A percentile compares a stretch with the other conserved stretches of the same genome.
Conservation (phyloP, 2,329 filamentous ascomycete genomes). For the Coniosporium tulheliwenetii region DNA sequence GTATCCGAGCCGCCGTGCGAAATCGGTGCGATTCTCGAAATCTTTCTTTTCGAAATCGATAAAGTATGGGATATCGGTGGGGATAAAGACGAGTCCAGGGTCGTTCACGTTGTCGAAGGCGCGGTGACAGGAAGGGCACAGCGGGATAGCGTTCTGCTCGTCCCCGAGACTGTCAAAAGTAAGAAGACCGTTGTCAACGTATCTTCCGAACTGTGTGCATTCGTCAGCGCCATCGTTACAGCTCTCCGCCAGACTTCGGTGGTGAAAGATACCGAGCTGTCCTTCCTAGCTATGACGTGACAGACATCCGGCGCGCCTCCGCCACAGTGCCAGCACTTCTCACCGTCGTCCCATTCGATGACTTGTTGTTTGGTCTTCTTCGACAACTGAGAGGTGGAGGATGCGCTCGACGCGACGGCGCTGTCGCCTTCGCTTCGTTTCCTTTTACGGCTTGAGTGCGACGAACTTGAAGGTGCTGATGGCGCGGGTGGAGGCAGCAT, state of each 20-base stretch:
- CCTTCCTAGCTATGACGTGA: constrained; percentile 1
- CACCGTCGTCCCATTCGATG: not conserved
- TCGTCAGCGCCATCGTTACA: not conserved
- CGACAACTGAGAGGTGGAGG: constrained; percentile 1
- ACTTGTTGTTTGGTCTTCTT: not conserved
- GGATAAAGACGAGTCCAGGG: constrained; percentile 1
- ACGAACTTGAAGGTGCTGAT: too few species aligned
- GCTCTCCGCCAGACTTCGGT: too few species aligned
- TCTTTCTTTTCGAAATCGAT: too few species aligned
- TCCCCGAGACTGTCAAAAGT: constrained; percentile 1
- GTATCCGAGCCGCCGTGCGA: too few species aligned
- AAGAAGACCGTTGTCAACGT: constrained; percentile 1
- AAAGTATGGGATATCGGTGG: constrained; percentile 1
- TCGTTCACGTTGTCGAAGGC: constrained; percentile 1
- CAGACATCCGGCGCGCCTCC: not conserved
- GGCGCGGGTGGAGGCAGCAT: too few species aligned
- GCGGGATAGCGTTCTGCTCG: not conserved
- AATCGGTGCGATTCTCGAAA: too few species aligned
- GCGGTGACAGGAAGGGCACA: constrained; percentile 1
- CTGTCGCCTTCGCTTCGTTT: not conserved
- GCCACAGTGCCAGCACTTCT: constrained; percentile 1
- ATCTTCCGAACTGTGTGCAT: constrained; percentile 1
- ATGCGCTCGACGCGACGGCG: constrained; percentile 1
- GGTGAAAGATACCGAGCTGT: too few species aligned
- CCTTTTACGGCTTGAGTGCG: not conserved